These are phyloP conservation scores for Colletotrichum cuscutae DNA, from an alignment of 2,329 filamentous ascomycete genomes.

Conservation along the genomic window DNA sequence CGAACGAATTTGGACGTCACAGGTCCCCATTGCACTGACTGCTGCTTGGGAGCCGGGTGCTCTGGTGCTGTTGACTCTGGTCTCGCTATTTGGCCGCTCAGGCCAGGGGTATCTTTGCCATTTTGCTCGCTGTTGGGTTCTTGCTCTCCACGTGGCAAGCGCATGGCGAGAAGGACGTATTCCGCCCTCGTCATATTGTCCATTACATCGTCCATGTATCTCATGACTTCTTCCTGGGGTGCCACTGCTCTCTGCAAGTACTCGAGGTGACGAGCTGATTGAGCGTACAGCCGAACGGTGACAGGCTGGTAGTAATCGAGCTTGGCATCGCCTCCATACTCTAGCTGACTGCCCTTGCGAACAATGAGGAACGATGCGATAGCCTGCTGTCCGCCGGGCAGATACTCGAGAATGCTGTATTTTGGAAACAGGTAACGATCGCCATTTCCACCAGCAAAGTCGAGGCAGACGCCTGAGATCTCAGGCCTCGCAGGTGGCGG, in stretches of 20 bases:
- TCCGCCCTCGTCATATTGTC: constrained; percentile 75
- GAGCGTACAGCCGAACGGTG: constrained; percentile 68
- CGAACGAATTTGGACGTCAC: constrained; percentile 29
- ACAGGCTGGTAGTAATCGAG: constrained; percentile 83
- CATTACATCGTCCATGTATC: constrained; percentile 79
- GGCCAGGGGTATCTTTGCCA: constrained; percentile 14
- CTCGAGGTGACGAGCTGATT: constrained; percentile 67
- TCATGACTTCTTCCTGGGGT: constrained; percentile 69
- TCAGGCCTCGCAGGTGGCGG: constrained; percentile 64
- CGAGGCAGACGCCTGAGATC: constrained; percentile 74
- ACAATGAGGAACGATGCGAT: constrained; percentile 83
- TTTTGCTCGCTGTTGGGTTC: constrained; percentile 44
- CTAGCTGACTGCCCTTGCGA: constrained; percentile 74
- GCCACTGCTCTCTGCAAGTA: constrained; percentile 70
- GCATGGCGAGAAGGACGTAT: constrained; percentile 75
- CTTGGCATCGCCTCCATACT: constrained; percentile 70
- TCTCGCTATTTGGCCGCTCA: neutral
- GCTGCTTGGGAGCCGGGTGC: constrained; percentile 23
- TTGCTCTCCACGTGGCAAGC: constrained; percentile 61
- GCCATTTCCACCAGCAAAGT: constrained; percentile 73
- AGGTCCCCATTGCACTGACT: constrained; percentile 33
- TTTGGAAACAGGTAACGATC: constrained; percentile 84
- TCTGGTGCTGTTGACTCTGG: constrained; percentile 11
- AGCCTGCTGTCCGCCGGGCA: constrained; percentile 67
- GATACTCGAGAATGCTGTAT: constrained; percentile 79